A percentile compares a stretch with the other conserved stretches of the same genome.
Conservation (phyloP, 1,284 basidiomycete genomes). For the Afroboletus lepidellus region DNA sequence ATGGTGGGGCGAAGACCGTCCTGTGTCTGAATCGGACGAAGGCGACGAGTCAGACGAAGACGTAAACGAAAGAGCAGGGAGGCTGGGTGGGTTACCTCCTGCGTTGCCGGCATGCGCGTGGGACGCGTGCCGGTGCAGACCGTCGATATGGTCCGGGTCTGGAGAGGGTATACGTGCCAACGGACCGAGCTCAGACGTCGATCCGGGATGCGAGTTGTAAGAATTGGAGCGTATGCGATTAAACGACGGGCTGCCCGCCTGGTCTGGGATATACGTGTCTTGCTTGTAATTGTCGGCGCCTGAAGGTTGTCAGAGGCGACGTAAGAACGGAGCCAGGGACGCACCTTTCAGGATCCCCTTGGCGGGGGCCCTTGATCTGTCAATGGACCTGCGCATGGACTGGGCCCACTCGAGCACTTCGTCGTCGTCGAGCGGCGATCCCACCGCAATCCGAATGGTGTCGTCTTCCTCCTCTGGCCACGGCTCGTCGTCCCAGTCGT, state of each 20-base stretch:
- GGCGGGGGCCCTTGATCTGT: slow-evolving; percentile 62
- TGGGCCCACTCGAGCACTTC: slow-evolving; percentile 71
- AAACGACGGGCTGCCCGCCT: slow-evolving; percentile 40
- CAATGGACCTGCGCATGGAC: slow-evolving; percentile 66
- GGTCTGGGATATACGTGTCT: slow-evolving; percentile 47
- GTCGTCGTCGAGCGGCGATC: slow-evolving; percentile 49
- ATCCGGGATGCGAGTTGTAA: slow-evolving; percentile 60
- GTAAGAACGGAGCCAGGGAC: slow-evolving; percentile 29
- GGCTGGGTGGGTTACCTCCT: slow-evolving; percentile 29
- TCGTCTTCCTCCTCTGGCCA: slow-evolving; percentile 71
- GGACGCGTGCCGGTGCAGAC: slow-evolving; percentile 64
- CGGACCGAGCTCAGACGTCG: slow-evolving; percentile 60
- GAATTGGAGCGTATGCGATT: slow-evolving; percentile 74
- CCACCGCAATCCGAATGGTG: slow-evolving; percentile 53
- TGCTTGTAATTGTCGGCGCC: slow-evolving; percentile 67
- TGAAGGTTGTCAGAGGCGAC: slow-evolving; percentile 26
- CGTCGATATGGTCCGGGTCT: slow-evolving; percentile 84
- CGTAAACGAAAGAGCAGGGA: slow-evolving; percentile 22
- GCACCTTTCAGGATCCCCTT: slow-evolving; percentile 90
- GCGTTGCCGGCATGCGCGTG: slow-evolving; percentile 40
- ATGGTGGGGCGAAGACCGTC: slow-evolving; percentile 32
- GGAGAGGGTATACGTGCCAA: slow-evolving; percentile 76
- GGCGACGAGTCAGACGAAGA: slow-evolving; percentile 27
- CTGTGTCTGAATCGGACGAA: slow-evolving; percentile 26
- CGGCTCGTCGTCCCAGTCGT: slow-evolving; percentile 70